These are phyloP conservation scores for Cercospora sp. DNA, from an alignment of 2,329 filamentous ascomycete genomes.

Conservation along the genomic window DNA sequence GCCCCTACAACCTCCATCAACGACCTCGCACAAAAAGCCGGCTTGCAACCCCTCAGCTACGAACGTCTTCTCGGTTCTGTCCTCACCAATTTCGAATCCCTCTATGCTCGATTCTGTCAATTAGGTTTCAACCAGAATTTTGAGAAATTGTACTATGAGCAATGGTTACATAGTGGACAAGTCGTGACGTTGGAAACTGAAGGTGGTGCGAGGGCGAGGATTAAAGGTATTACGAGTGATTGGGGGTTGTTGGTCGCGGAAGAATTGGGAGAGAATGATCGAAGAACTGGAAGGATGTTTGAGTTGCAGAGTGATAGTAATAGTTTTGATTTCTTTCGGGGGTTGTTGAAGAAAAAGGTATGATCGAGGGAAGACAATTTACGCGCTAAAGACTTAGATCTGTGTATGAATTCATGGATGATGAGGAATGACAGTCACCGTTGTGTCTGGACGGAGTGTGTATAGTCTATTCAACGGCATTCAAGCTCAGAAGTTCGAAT, in stretches of 20 bases:
- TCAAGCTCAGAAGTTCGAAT: no score
- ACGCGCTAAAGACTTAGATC: not conserved
- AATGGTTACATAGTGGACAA: slow-evolving; percentile 78
- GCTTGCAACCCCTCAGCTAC: slow-evolving; percentile 52
- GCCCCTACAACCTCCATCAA: slow-evolving; percentile 86
- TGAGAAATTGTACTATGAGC: slow-evolving; percentile 73
- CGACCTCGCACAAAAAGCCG: slow-evolving; percentile 58
- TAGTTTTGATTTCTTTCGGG: slow-evolving; percentile 96
- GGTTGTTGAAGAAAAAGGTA: slow-evolving; percentile 77
- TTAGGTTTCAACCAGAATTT: slow-evolving; percentile 73
- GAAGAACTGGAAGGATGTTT: slow-evolving; percentile 74
- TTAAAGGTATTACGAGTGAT: slow-evolving; percentile 86
- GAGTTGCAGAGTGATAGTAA: slow-evolving; percentile 94
- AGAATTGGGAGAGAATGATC: slow-evolving; percentile 73
- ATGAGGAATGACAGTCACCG: not conserved
- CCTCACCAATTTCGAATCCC: slow-evolving; percentile 71
- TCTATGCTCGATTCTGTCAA: slow-evolving; percentile 74
- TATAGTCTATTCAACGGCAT: no score
- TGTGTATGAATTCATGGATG: not conserved
- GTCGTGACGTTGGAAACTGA: slow-evolving; percentile 77
- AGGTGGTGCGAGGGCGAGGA: slow-evolving; percentile 70
- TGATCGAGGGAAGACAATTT: slow-evolving; percentile 37
- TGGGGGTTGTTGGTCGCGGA: slow-evolving; percentile 86
- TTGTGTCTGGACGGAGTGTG: not conserved
- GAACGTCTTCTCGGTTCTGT: slow-evolving; percentile 83